These are phyloP conservation scores for Cryptosporidium sp. DNA, from an alignment of 169 alveolate species.

Conservation along the genomic window DNA sequence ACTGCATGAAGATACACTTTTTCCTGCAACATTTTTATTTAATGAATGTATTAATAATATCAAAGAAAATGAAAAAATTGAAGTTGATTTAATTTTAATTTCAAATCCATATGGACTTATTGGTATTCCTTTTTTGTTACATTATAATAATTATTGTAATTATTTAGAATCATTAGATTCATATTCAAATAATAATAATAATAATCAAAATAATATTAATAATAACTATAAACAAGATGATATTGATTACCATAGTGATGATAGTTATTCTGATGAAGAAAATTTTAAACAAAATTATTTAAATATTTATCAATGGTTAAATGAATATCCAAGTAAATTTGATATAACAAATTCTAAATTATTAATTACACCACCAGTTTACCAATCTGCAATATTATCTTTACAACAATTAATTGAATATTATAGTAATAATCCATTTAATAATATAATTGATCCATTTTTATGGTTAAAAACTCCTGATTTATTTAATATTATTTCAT, in stretches of 20 bases:
- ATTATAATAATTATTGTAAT: slow-evolving; percentile 32
- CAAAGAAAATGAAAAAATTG: slow-evolving; percentile 29
- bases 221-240: not conserved
- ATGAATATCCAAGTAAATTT: slow-evolving; percentile 3
- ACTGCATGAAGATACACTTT: slow-evolving; percentile 37
- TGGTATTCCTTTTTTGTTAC: slow-evolving; percentile 54
- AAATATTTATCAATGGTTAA: slow-evolving; percentile 32
- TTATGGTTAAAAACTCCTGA: slow-evolving; percentile 32
- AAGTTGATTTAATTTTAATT: slow-evolving; percentile 45
- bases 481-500: slow-evolving; percentile 21
- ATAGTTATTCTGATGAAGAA: slow-evolving; percentile 15
- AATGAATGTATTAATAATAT: not conserved
- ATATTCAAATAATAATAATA: not conserved
- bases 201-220: not conserved
- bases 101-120: slow-evolving; percentile 61
- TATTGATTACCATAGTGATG: slow-evolving; percentile 4
- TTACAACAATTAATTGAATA: slow-evolving; percentile 66
- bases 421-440: slow-evolving; percentile 1
- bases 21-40: slow-evolving; percentile 58
- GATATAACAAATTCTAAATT: slow-evolving; percentile 28
- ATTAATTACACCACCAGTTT: slow-evolving; percentile 61
- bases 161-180: not conserved
- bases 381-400: slow-evolving; percentile 32
- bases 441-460: slow-evolving; percentile 63
- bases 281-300: not conserved